Percentiles rank a stretch among this genome's conserved stretches.
Conservation (phyloP, 2,329 filamentous ascomycete genomes). For the Penicillium hesseltinei region DNA sequence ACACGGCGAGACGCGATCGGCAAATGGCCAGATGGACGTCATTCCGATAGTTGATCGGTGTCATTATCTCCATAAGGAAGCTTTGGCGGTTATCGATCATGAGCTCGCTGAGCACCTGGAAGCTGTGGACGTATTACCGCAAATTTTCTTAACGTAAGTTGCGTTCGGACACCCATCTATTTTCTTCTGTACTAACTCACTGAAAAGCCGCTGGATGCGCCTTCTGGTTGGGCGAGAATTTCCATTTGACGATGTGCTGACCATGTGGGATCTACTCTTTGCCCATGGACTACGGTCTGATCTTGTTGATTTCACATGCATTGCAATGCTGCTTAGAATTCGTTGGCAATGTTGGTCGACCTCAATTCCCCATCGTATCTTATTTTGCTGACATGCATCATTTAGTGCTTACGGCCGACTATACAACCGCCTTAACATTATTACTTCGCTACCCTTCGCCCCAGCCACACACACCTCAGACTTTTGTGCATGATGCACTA, state of each 20-base stretch:
- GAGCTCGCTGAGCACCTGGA: constrained; percentile 77
- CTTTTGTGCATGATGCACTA: constrained; percentile 81
- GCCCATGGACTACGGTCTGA: constrained; percentile 77
- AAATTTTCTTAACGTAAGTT: constrained; percentile 87
- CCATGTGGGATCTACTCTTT: constrained; percentile 89
- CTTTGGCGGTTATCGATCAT: constrained; percentile 75
- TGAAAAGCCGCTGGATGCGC: constrained; percentile 78
- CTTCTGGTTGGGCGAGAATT: constrained; percentile 93
- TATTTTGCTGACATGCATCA: constrained; percentile 18
- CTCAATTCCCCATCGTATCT: constrained; percentile 5
- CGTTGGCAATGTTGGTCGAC: constrained; percentile 73
- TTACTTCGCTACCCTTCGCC: constrained; percentile 80
- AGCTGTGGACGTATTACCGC: constrained; percentile 84
- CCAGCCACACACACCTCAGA: constrained; percentile 64
- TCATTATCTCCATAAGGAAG: constrained; percentile 79
- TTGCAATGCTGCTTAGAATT: constrained; percentile 89
- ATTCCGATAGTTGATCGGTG: constrained; percentile 82
- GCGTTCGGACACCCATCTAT: background rate
- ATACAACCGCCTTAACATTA: constrained; percentile 77
- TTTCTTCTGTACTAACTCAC: constrained; percentile 10
- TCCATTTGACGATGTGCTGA: constrained; percentile 76
- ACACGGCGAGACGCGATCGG: constrained; percentile 51
- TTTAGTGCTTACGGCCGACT: constrained; percentile 79
- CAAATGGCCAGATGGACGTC: constrained; percentile 48
- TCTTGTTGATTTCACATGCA: constrained; percentile 84